phyloP scores from a whole-genome alignment of 2,329 filamentous ascomycete genomes.

The Emericellopsis cladophorae region DNA sequence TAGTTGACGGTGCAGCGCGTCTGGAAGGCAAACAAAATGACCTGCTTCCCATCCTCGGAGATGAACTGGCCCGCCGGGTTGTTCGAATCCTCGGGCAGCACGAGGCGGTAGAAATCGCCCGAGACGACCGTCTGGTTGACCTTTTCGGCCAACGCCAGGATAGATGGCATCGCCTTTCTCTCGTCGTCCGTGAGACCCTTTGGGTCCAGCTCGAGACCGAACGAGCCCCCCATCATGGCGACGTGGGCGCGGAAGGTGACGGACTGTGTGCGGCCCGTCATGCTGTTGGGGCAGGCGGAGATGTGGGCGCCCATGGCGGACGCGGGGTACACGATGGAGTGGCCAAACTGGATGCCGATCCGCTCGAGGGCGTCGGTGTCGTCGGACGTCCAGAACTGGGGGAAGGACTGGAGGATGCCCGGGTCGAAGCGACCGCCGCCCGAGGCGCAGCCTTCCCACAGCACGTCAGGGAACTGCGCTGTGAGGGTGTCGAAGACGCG shows the following conservation, averaged over 20 bases:
- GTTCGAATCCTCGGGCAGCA: slow-evolving; percentile 43
- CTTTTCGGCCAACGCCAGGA: slow-evolving; percentile 40
- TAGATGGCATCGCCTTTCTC: slow-evolving; percentile 33
- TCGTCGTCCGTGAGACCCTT: slow-evolving; percentile 35
- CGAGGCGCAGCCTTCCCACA: slow-evolving; percentile 55
- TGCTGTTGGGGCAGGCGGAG: slow-evolving; percentile 45
- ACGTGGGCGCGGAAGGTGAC: slow-evolving; percentile 51
- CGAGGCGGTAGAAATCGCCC: slow-evolving; percentile 47
- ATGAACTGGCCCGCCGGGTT: slow-evolving; percentile 51
- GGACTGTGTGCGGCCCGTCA: slow-evolving; percentile 40
- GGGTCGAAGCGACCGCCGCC: slow-evolving; percentile 54
- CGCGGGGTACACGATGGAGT: slow-evolving; percentile 47
- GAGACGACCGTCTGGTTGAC: slow-evolving; percentile 46
- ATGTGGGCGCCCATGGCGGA: slow-evolving; percentile 55
- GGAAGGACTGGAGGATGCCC: slow-evolving; percentile 51
- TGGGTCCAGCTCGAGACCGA: slow-evolving; percentile 52
- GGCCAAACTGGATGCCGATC: slow-evolving; percentile 50
- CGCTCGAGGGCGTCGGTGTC: slow-evolving; percentile 51
- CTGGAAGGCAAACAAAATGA: slow-evolving; percentile 49
- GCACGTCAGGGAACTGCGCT: slow-evolving; percentile 43
- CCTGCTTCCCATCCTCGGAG: slow-evolving; percentile 32
- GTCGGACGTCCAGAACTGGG: slow-evolving; percentile 54
- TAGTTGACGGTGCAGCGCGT: slow-evolving; percentile 34
- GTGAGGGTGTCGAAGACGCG: slow-evolving; percentile 48
- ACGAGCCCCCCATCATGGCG: slow-evolving; percentile 56